Base-by-base conservation (phyloP, 148 eudicot genomes). In the Tetragonia tetragonoides region DNA sequence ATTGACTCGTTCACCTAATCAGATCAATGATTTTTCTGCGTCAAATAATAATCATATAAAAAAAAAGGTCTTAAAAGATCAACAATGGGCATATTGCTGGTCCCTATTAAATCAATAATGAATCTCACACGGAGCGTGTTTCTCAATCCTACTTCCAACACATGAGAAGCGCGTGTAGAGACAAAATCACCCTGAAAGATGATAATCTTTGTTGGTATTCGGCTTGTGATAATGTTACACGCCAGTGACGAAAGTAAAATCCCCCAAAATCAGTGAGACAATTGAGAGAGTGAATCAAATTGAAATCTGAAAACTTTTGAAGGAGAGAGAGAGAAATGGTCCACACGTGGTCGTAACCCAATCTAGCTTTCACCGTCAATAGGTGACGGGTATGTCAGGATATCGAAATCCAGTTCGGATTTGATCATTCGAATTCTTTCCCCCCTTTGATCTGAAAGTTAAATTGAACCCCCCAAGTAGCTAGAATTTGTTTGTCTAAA, bases 401-500 rank as follows among this genome's bases (percentile, higher is more conserved):
- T 71, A 71, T 51, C 75, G 18, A 57, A 54, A 54, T 57, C 75
- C 49, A 10, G 14, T 51, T 51, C 49, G 17, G 38, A 69, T 44
- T 69, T 38, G 34, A 40, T n/a, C 46, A 5, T 49, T 12, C 12
- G 24, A 3, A 0, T 18, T 37, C 12, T 41, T 12, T 14, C 0
- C 39, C 12, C 44, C 4, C 42, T 38, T 38, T 7, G 10, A 40
- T 66, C 54, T 62, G 47, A 38, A 47, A 42, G 53, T 10, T 49
- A 49, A 49, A 49, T 8, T 2, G 0, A 49, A 49, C 10, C 3
- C 10, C 3, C 11, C 72, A 41, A 38, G 46, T 44, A 61, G 59
- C 68, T 70, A 40, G 61, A 47, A 44, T 76, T 66, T 5, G 63
- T 54, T 72, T 72, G 63, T 49, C 75, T 16, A 53, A 53, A 28